Evolutionary conservation across 2,329 filamentous ascomycete genomes (phyloP), one percentile per base, ranked within the genome.

Genomic region (Xylariaceae sp.): DNA sequence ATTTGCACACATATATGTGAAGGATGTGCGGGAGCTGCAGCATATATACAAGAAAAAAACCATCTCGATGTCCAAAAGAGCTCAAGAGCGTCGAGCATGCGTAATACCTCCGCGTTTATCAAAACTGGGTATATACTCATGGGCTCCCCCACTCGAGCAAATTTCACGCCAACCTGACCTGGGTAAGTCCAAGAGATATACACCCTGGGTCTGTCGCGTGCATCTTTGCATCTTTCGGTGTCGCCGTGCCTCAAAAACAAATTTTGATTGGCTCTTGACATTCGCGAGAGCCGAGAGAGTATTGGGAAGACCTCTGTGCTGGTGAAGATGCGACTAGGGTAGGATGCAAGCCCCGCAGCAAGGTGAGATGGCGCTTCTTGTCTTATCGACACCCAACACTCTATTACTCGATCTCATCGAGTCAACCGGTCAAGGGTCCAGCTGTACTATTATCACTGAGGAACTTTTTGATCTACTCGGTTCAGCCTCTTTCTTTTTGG

Each of bases 351-450:
- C 38, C 21, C 45, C 48, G 45, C 49, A 43, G 43, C 46, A 40
- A 47, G 44, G 47, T 47, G 44, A 39, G 12, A n/a, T 32, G 11
- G 27, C 27, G 27, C 4, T 40, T 19, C 44, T 49, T 47, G 41
- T 53, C 57, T 59, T 55, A 48, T 53, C 50, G 44, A 52, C 53
- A 49, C 46, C 42, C 45, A 46, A 49, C n/a, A 53, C 41, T 36
- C 42, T 46, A 57, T 61, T 61, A 61, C 48, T 45, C 54, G 55
- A 61, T 61, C 52, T 50, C 57, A 61, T 61, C 59, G 55, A 61
- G n/a, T n/a, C n/a, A n/a, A n/a, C n/a, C n/a, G n/a, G n/a, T n/a
- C n/a, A n/a, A n/a, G n/a, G n/a, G n/a, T n/a, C n/a, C n/a, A n/a
- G n/a, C n/a, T n/a, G n/a, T n/a, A n/a, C n/a, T n/a, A n/a, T n/a